Evolutionary conservation across 495 filamentous ascomycete species (phyloP).

Genomic region (Aspergillus heteromorphus): DNA sequence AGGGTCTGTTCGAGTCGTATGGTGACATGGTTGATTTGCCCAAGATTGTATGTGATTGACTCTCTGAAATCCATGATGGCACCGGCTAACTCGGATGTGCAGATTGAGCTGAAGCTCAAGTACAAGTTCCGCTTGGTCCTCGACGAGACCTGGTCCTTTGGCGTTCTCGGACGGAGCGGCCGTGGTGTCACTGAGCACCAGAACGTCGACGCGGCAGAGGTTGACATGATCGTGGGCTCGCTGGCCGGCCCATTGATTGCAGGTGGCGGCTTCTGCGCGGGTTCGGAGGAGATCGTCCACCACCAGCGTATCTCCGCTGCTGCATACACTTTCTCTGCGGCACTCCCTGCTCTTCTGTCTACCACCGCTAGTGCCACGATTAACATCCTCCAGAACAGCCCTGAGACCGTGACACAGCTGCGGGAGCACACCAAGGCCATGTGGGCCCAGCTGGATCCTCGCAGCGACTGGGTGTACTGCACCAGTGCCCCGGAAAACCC

Average conservation of each 20-base stretch:
- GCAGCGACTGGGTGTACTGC: slow-evolving; percentile 88
- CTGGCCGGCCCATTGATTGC: slow-evolving; percentile 85
- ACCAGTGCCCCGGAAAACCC: slow-evolving; percentile 82
- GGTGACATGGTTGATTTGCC: slow-evolving; percentile 84
- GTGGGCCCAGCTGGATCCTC: slow-evolving; percentile 80
- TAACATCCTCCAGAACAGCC: slow-evolving; percentile 73
- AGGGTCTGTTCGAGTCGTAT: slow-evolving; percentile 86
- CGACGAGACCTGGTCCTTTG: slow-evolving; percentile 96
- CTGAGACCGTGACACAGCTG: slow-evolving; percentile 67
- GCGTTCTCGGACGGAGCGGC: slow-evolving; percentile 84
- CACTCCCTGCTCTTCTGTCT: slow-evolving; percentile 86
- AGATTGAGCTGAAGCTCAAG: slow-evolving; percentile 85
- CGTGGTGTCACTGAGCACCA: slow-evolving; percentile 91
- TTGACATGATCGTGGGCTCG: slow-evolving; percentile 95
- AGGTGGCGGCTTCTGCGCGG: slow-evolving; percentile 93
- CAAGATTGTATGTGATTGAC: slow-evolving; percentile 58
- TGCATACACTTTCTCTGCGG: slow-evolving; percentile 92
- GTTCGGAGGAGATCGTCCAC: slow-evolving; percentile 81
- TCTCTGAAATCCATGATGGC: neutral
- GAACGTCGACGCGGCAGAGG: slow-evolving; percentile 82
- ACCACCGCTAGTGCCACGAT: slow-evolving; percentile 91
- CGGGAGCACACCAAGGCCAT: slow-evolving; percentile 78
- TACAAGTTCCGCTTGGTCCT: slow-evolving; percentile 98
- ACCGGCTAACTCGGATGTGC: neutral
- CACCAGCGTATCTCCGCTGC: slow-evolving; percentile 89